Base-by-base conservation (phyloP, 495 filamentous ascomycete genomes). In the Acidiella bohemica region DNA sequence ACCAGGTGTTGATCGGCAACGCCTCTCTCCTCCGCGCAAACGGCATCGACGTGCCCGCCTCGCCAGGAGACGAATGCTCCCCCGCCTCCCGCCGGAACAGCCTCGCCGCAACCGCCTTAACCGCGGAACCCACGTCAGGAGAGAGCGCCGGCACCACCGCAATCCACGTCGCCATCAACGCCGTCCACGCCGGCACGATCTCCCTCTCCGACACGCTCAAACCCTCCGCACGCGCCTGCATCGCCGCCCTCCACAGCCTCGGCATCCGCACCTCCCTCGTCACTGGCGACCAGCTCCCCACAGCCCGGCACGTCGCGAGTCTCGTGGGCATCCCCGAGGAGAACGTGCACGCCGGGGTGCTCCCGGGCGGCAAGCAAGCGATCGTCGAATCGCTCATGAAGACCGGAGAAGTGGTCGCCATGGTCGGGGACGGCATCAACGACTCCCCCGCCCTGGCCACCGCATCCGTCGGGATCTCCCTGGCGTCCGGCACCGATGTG, bases 351-450 rank as follows among this genome's bases (percentile, higher is more conserved):
- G 84, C 90, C 25, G 79, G 79, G 12, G 80, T 85, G 23, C 81
- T 82, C 5, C 90, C 90, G 1, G 78, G 81, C 29, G 76, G 90
- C 49, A 99, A 99, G 47, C 84, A 85, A 46, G 63, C 66, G 19
- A 92, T 96, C 53, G 73, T 99, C 57, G 71, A 73, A 13, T 58
- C 74, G 31, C 70, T 95, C 25, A 81, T 95, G 61, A 66, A 64
- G 0, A 47, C 59, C 2, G 84, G 85, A 44, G 70, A 80, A 31
- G 66, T 78, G 36, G 82, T 99, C 17, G 90, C 84, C 49, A 96
- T 99, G 90, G 90, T 96, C 17, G 90, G 90, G 37, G 90, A 99
- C 56, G 90, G 90, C 26, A 95, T 99, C 70, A 99, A 99, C 59
- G 90, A 99, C 66, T 95, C 88, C 0, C 90, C 90, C 0, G 90